Base-by-base conservation (phyloP, 2,329 filamentous ascomycete genomes). In the Diaporthe aspalathi region DNA sequence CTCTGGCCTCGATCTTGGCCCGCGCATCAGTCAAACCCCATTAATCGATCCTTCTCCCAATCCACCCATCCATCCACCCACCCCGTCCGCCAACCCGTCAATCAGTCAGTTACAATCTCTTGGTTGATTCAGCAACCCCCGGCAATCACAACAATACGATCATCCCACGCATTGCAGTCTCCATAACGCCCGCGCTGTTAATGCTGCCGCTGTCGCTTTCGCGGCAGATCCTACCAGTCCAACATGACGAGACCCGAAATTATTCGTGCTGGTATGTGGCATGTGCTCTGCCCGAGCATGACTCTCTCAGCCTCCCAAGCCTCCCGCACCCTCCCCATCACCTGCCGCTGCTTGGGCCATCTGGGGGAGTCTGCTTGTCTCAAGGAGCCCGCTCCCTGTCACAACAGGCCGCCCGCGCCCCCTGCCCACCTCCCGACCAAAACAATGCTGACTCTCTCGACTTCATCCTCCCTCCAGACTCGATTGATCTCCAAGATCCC, bases 401-500 rank as follows among this genome's bases (percentile, higher is more conserved):
- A 38, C 52, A 62, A 7, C 49, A 69, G 45, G 35, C 6, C 43
- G 67, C 38, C 67, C 53, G 54, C 43, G 67, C 69, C 57, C 69
- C 69, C 63, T 54, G 47, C 35, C 17, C 56, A 43, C 38, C 38
- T 45, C 32, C 67, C 56, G 53, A 27, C 11, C 68, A 29, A 38
- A 69, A 54, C n/a, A 32, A 45, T 74, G 75, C 79, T 81, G 74
- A 81, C 76, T 70, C 67, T 76, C 72, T 70, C n/a, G 67, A 70
- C 74, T 73, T 72, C 73, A 76, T 68, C 54, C 20, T 27, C 52
- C 52, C 38, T 71, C 73, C 82, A 97, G 95, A 98, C 85, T 97
- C 95, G 74, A 93, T 98, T 83, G 96, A 98, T 84, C 90, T 98
- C 67, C 96, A 98, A 87, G 90, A 94, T 83, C 93, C 91, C 79